A percentile compares a stretch with the other conserved stretches of the same genome.
phyloP scores from a whole-genome alignment of 192 early-diverging fungal species.

The Kickxella alabastrina region DNA sequence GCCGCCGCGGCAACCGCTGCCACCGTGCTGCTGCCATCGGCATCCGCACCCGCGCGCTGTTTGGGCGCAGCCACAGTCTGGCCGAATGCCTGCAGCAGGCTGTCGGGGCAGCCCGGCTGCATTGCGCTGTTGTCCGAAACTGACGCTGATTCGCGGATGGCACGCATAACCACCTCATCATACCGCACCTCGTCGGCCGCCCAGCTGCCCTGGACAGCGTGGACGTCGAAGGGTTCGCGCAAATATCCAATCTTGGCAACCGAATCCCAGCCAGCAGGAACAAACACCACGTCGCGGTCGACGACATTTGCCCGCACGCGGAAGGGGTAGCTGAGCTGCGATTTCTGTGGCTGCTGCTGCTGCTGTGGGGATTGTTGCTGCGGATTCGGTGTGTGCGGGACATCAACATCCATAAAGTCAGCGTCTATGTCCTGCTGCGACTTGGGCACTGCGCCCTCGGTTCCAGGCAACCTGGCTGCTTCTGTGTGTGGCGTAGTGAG shows the following conservation, averaged over 20 bases:
- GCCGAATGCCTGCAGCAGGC: constrained; percentile 34
- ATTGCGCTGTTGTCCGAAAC: not conserved
- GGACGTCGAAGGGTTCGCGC: constrained; percentile 70
- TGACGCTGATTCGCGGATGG: constrained; percentile 5
- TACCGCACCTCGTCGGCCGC: constrained; percentile 54
- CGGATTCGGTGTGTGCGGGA: not conserved
- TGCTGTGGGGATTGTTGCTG: constrained; percentile 2
- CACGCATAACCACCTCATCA: constrained; percentile 21
- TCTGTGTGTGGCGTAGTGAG: constrained; percentile 18
- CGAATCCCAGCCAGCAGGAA: constrained; percentile 9
- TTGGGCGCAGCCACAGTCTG: constrained; percentile 52
- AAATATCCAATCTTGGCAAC: constrained; percentile 75
- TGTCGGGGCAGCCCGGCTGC: not conserved
- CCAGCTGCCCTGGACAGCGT: constrained; percentile 60
- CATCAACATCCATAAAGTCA: not conserved
- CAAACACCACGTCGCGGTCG: constrained; percentile 81
- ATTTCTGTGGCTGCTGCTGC: constrained; percentile 7
- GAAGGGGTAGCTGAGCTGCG: constrained; percentile 34
- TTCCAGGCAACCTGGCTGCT: constrained; percentile 6
- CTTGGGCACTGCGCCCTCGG: constrained; percentile 12
- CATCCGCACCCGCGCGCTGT: constrained; percentile 59
- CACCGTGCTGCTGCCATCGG: constrained; percentile 41
- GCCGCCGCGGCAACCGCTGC: constrained; percentile 50
- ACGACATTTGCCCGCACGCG: constrained; percentile 72
- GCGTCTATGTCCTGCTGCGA: no score